phyloP scores from a whole-genome alignment of 164 flowering plant genomes.

The Vitis cinerea region DNA sequence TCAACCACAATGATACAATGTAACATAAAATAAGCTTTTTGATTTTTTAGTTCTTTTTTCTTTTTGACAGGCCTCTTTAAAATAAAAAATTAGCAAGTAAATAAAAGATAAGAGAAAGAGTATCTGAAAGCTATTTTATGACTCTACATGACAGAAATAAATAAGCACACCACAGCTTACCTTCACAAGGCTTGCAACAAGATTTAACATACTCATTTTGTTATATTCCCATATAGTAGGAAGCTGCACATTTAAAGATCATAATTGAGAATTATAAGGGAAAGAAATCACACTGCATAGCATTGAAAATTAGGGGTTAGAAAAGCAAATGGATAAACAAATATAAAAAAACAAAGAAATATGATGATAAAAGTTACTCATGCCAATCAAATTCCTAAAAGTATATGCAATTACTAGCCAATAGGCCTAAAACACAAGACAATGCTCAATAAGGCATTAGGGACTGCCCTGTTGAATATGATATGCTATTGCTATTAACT shows the following conservation, averaged over 20 bases:
- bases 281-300: background rate
- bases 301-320: background rate
- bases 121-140: background rate
- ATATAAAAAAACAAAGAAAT: background rate
- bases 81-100: too few species aligned
- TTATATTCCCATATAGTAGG: constrained; percentile 80
- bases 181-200: constrained; percentile 84
- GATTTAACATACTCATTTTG: constrained; percentile 90
- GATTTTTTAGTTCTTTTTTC: too few species aligned
- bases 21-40: too few species aligned
- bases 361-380: background rate
- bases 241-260: constrained; percentile 49
- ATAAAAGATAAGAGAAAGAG: too few species aligned
- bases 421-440: background rate
- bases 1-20: too few species aligned
- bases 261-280: background rate
- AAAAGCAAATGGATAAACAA: background rate
- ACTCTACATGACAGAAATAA: background rate
- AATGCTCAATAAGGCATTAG: background rate
- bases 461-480: background rate
- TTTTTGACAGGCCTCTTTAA: too few species aligned
- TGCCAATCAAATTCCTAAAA: background rate
- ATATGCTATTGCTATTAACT: too few species aligned
- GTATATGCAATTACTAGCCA: background rate
- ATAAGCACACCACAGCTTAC: constrained; percentile 32